These are phyloP conservation scores for Pneumocystis wakefieldiae DNA, from an alignment of 1,139 yeast genomes.

Conservation along the genomic window DNA sequence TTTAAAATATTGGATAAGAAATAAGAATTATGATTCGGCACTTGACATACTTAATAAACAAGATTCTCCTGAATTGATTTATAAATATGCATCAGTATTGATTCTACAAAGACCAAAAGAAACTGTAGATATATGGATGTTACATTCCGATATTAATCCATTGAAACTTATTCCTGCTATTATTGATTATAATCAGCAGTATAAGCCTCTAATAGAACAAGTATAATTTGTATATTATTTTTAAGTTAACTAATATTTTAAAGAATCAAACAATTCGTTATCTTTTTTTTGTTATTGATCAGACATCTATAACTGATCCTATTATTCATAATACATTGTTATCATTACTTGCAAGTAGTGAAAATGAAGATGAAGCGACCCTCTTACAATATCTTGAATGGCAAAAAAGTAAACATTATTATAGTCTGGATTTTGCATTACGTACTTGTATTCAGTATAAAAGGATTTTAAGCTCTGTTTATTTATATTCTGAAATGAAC, in stretches of 20 bases:
- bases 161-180: constrained; percentile 61
- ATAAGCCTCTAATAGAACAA: constrained; percentile 1
- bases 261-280: constrained; percentile 56
- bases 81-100: constrained; percentile 52
- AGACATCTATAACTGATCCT: constrained; percentile 34
- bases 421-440: constrained; percentile 60
- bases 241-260: constrained; percentile 12
- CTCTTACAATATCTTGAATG: constrained; percentile 36
- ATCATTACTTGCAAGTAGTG: constrained; percentile 53
- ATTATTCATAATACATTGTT: constrained; percentile 57
- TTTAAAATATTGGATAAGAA: constrained; percentile 49
- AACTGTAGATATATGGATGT: constrained; percentile 71
- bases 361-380: constrained; percentile 29
- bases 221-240: constrained; percentile 3
- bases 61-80: constrained; percentile 35
- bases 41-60: constrained; percentile 42
- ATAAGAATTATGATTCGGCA: constrained; percentile 62
- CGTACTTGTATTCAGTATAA: constrained; percentile 52
- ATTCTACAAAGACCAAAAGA: constrained; percentile 52
- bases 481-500: constrained; percentile 50
- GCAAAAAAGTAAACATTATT: constrained; percentile 23
- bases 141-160: constrained; percentile 38
- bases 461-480: constrained; percentile 51
- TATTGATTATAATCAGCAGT: constrained; percentile 38
- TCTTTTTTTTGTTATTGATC: constrained; percentile 44